Conservation (phyloP, 495 filamentous ascomycete species). For the Aspergillus indologenus region DNA sequence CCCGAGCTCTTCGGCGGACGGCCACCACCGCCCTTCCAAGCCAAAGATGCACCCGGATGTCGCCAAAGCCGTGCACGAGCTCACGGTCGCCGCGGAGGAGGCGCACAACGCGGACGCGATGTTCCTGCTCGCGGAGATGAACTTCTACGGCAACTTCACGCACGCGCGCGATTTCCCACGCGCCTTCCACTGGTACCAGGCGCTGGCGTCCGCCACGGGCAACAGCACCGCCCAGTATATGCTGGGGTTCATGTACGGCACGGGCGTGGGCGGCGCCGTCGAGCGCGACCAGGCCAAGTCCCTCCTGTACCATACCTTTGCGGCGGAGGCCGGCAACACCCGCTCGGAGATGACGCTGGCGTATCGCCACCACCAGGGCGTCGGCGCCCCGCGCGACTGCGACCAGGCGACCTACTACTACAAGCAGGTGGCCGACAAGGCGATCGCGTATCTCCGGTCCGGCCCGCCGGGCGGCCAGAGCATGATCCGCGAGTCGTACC, state of each 20-base stretch:
- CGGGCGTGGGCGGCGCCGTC: constrained; percentile 79
- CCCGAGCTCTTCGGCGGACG: constrained; percentile 19
- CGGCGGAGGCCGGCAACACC: constrained; percentile 78
- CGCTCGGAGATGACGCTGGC: constrained; percentile 92
- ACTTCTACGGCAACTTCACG: constrained; percentile 92
- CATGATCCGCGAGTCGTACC: constrained; percentile 71
- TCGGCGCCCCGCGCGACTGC: constrained; percentile 81
- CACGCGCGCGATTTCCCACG: constrained; percentile 79
- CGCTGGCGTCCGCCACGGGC: constrained; percentile 71
- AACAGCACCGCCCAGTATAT: constrained; percentile 93
- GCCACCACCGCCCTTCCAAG: constrained; percentile 14
- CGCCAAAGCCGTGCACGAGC: constrained; percentile 60
- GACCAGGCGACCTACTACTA: constrained; percentile 84
- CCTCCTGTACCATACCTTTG: constrained; percentile 90
- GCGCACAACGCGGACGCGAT: constrained; percentile 80
- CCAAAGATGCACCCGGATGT: constrained; percentile 34
- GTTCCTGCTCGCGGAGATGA: constrained; percentile 88
- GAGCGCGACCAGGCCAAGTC: constrained; percentile 89
- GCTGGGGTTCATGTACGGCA: constrained; percentile 95
- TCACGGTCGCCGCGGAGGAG: constrained; percentile 70
- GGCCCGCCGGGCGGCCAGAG: constrained; percentile 86
- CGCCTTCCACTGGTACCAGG: constrained; percentile 78
- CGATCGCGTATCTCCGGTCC: constrained; percentile 76
- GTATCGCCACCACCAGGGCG: constrained; percentile 80
- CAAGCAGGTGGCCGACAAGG: constrained; percentile 90